Base-by-base conservation (phyloP, 2,329 filamentous ascomycete genomes). In the Hymenoscyphus occultus region DNA sequence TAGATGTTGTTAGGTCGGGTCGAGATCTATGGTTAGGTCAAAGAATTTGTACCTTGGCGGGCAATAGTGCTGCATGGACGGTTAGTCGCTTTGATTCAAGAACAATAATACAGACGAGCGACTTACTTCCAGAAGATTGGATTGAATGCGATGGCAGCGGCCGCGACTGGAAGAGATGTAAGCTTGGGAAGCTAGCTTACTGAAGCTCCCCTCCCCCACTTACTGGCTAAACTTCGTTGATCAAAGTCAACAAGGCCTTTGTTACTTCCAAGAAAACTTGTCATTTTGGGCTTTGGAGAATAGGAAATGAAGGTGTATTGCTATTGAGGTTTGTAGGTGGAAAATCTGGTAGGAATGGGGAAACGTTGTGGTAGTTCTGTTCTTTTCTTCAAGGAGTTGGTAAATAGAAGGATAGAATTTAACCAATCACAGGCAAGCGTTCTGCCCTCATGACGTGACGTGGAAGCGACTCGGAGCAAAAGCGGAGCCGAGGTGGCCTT, bases 81-180 rank as follows among this genome's bases (percentile, higher is more conserved):
- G 42, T 70, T 64, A 70, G 64, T 19, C 13, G 6, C 5, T 58
- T 51, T 48, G 3, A 31, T 22, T 42, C 31, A 62, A 28, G 10
- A 7, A 42, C 2, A 9, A 22, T 61, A 51, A 57, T 19, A 14
- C 42, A 57, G 42, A 48, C 56, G 48, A 56, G 69, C 66, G 60
- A 56, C 91, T 83, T 84, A 97, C 93, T 99, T 99, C 95, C 95
- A 99, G 79, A 97, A 98, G n/a, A 95, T 89, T 28, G 95, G 95
- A 79, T 99, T 99, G 80, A 99, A 98, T 59, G 89, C 84, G 79
- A 99, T 96, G 62, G 91, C 86, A 64, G 83, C 84, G 59, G 89
- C 91, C 71, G 92, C 91, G 71, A 95, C 93, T 97, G 71, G 56
- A 39, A 65, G 54, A 64, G 31, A n/a, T 62, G 59, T 69, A 67